Evolutionary conservation across 331 rosid genomes (phyloP).

Genomic region (Erythrophleum ivorense): DNA sequence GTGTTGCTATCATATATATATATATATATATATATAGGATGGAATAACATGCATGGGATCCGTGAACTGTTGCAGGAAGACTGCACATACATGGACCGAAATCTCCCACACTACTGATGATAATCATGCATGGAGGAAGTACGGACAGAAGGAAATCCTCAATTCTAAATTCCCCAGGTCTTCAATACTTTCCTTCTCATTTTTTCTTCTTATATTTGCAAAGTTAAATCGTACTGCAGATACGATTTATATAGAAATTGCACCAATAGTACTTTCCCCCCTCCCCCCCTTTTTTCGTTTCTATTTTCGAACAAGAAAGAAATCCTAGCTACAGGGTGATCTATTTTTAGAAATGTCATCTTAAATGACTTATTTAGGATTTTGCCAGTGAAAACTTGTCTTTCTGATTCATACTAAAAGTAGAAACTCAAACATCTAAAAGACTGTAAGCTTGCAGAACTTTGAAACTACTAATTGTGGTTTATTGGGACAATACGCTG

Average conservation of each 20-base stretch:
- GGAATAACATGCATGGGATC: conserved; percentile 39
- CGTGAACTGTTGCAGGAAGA: conserved; percentile 58
- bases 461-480: neutral
- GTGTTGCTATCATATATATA: neutral
- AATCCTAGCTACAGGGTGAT: conserved; percentile 10
- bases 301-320: too few species aligned
- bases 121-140: conserved; percentile 77
- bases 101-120: conserved; percentile 53
- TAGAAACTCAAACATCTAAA: neutral
- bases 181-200: neutral
- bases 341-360: neutral
- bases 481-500: neutral
- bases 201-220: neutral
- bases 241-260: neutral
- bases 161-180: conserved; percentile 81
- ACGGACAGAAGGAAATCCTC: conserved; percentile 85
- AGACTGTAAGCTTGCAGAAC: neutral
- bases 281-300: neutral
- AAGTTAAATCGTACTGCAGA: neutral
- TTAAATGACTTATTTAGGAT: neutral
- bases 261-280: neutral
- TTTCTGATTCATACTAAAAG: neutral
- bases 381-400: conserved; percentile 2
- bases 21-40: too few species aligned
- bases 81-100: conserved; percentile 41